Conservation (phyloP, 2,329 filamentous ascomycete genomes). For the Sordariomycetes sp. region DNA sequence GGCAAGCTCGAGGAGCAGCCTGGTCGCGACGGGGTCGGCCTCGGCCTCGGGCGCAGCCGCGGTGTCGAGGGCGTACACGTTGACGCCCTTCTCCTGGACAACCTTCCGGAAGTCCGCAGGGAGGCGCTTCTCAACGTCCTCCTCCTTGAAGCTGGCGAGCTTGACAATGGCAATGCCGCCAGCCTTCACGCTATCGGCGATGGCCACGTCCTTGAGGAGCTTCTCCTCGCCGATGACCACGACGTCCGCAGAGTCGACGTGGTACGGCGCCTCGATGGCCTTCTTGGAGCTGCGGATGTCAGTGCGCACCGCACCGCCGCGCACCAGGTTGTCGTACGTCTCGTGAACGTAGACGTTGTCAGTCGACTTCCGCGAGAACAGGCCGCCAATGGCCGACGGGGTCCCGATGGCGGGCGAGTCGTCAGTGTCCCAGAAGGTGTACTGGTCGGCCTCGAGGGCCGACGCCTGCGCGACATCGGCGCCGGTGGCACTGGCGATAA, state of each 20-base stretch:
- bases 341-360: conserved; percentile 48
- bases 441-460: conserved; percentile 58
- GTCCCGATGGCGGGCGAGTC: conserved; percentile 54
- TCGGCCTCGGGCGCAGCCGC: conserved; percentile 54
- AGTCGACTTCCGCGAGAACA: conserved; percentile 61
- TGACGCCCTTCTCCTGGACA: conserved; percentile 54
- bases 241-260: conserved; percentile 66
- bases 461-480: conserved; percentile 14
- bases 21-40: conserved; percentile 48
- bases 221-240: conserved; percentile 68
- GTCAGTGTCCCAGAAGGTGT: conserved; percentile 88
- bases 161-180: conserved; percentile 64
- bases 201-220: conserved; percentile 64
- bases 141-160: conserved; percentile 68
- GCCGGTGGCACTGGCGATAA: conserved; percentile 34
- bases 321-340: conserved; percentile 50
- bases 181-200: conserved; percentile 55
- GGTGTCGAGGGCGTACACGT: conserved; percentile 66
- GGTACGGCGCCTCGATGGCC: conserved; percentile 73
- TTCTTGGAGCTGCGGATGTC: conserved; percentile 77
- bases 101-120: conserved; percentile 56
- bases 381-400: conserved; percentile 42
- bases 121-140: conserved; percentile 81
- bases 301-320: conserved; percentile 69
- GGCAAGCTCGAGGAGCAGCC: conserved; percentile 62